These are phyloP conservation scores for Cylindrotheca fusiformis DNA, from an alignment of 108 stramenopile genomes.

Conservation along the genomic window DNA sequence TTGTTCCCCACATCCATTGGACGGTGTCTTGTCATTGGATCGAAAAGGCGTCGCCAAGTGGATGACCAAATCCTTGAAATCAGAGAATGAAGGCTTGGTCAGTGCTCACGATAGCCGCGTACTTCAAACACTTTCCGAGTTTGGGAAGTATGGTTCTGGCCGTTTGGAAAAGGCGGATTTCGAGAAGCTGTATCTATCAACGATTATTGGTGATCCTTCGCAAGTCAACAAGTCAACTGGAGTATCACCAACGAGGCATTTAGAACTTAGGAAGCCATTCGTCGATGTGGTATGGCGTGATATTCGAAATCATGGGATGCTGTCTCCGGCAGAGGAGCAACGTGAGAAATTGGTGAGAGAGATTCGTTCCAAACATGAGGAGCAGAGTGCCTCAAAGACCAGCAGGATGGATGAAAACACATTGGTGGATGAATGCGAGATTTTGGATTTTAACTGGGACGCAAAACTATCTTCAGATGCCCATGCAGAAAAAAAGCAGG, in stretches of 20 bases:
- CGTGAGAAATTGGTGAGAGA: conserved; percentile 25
- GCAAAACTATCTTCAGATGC: not conserved
- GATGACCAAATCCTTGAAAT: conserved; percentile 58
- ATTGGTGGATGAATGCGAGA: conserved; percentile 76
- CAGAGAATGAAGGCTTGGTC: conserved; percentile 25
- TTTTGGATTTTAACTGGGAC: conserved; percentile 42
- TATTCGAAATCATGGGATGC: conserved; percentile 65
- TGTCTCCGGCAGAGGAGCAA: conserved; percentile 61
- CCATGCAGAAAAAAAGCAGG: not conserved
- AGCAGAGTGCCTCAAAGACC: not conserved
- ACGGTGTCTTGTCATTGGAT: conserved; percentile 29
- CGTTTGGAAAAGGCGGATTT: conserved; percentile 53
- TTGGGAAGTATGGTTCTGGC: conserved; percentile 55
- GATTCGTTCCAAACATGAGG: conserved; percentile 18
- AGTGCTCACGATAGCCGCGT: conserved; percentile 62
- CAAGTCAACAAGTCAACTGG: not conserved
- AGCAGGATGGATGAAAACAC: conserved; percentile 1
- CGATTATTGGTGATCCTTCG: conserved; percentile 26
- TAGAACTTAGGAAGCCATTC: conserved; percentile 17
- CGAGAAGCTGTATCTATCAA: conserved; percentile 48
- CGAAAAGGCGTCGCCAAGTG: conserved; percentile 43
- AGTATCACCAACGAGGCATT: conserved; percentile 12
- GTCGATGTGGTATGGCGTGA: conserved; percentile 73
- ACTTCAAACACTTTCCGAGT: conserved; percentile 43
- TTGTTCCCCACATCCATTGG: conserved; percentile 18